These are phyloP conservation scores for Vigna angularis DNA, from an alignment of 306 rosid species.

Conservation along the genomic window DNA sequence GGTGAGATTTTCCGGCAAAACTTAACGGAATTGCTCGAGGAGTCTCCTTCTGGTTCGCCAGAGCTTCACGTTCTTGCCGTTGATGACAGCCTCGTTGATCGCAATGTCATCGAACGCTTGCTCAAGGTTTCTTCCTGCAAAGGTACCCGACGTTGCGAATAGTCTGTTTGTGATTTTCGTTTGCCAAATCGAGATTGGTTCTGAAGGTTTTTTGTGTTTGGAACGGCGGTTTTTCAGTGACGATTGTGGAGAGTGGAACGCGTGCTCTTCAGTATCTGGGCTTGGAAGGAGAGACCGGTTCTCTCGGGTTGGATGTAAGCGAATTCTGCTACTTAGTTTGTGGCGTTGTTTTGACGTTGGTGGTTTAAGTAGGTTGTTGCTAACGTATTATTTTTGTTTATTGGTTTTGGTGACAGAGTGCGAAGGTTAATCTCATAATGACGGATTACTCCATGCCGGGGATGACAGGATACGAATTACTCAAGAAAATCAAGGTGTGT, in stretches of 20 bases:
- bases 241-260: constrained; percentile 91
- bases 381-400: constrained; percentile 11
- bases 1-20: constrained; percentile 55
- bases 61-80: constrained; percentile 90
- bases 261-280: constrained; percentile 95
- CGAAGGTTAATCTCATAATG: constrained; percentile 88
- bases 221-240: constrained; percentile 56
- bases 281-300: constrained; percentile 70
- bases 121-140: constrained; percentile 80
- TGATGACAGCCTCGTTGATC: constrained; percentile 83
- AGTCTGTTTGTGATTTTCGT: background rate
- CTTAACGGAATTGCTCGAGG: constrained; percentile 48
- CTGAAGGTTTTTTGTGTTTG: constrained; percentile 26
- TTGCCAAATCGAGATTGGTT: background rate
- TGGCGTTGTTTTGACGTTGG: background rate
- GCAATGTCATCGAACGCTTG: constrained; percentile 82
- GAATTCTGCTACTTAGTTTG: background rate
- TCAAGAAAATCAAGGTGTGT: constrained; percentile 89
- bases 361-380: background rate
- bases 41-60: constrained; percentile 35
- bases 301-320: constrained; percentile 78
- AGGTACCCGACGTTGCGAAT: constrained; percentile 50
- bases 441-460: constrained; percentile 99
- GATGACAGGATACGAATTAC: constrained; percentile 95
- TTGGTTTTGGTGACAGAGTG: constrained; percentile 59